Evolutionary conservation across 352 stramenopile genomes (phyloP).

Genomic region (Phytophthora palmivora): DNA sequence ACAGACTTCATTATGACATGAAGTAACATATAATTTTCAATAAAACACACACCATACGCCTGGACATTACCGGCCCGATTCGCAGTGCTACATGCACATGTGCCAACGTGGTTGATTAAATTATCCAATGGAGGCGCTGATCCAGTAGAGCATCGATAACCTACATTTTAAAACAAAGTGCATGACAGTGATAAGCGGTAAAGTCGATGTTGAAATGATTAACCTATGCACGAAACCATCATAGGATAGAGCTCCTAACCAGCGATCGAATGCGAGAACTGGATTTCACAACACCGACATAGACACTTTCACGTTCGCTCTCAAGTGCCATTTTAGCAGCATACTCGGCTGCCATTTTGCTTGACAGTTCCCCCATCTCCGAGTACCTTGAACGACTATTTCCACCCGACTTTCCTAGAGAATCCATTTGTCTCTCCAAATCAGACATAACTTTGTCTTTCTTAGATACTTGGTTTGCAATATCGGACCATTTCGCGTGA

Average conservation of each 20-base stretch:
- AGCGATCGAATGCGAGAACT: slow-evolving; percentile 33
- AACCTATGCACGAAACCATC: neutral
- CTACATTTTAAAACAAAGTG: too few relatives aligned
- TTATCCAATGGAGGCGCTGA: too few relatives aligned
- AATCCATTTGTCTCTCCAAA: slow-evolving; percentile 33
- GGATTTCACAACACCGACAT: slow-evolving; percentile 30
- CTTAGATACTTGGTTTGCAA: slow-evolving; percentile 12
- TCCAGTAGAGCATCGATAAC: too few relatives aligned
- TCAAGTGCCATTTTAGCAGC: slow-evolving; percentile 33
- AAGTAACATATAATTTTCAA: too few relatives aligned
- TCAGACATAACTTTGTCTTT: slow-evolving; percentile 26
- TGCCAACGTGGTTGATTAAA: too few relatives aligned
- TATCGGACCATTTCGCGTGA: slow-evolving; percentile 31
- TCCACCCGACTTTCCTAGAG: slow-evolving; percentile 8
- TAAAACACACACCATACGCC: too few relatives aligned
- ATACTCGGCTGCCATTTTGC: slow-evolving; percentile 41
- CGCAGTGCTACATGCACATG: too few relatives aligned
- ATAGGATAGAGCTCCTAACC: slow-evolving; percentile 27
- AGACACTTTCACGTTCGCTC: slow-evolving; percentile 24
- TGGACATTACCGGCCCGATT: too few relatives aligned
- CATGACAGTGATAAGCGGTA: too few relatives aligned
- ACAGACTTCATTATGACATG: too few relatives aligned
- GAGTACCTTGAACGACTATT: slow-evolving; percentile 30
- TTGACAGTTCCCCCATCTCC: slow-evolving; percentile 42
- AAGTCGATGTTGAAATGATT: too few relatives aligned